Evolutionary conservation across 148 eudicot species (phyloP), one percentile per base, ranked within the genome.

Genomic region (Tetragonia tetragonoides): DNA sequence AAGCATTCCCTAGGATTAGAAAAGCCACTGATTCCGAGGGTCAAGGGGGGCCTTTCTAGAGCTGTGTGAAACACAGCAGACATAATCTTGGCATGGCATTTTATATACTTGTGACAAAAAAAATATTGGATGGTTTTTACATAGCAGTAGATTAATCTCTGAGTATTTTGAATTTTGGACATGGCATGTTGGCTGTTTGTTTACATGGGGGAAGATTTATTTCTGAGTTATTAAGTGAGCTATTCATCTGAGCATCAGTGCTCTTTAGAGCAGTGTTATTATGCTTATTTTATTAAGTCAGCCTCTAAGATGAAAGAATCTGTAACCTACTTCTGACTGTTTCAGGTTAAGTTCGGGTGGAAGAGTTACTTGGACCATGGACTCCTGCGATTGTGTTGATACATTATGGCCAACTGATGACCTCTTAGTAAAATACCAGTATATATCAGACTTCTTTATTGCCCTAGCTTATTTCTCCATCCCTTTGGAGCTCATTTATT

Each of bases 391-490:
- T 56, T 94, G 98, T 61, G 75, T 94, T 60, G 96, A 94, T 81
- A 81, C 89, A 28, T 92, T 79, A 49, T 91, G 94, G 97, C 94
- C 89, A 42, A 80, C 84, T 34, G 98, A 94, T 84, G 94, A 90
- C 57, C 85, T 91, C 63, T 83, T 94, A 49, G 86, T 94, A 76
- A 90, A 91, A 84, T 94, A 91, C 83, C 98, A 94, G 83, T 94
- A 94, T 66, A 84, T 94, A 78, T 94, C 98, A 6, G 98, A 94
- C 77, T 89, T 91, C 84, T 87, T 94, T 78, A 94, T 94, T 51
- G 94, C 98, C 46, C 38, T 94, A 65, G 98, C 98, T 9, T 94
- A 94, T 78, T 94, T 94, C 89, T 94, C 98, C 74, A 94, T 94
- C 72, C 98, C 98, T 34, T 75, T 94, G 84, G 98, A 94, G 86